Evolutionary conservation across 805 yeast species (phyloP).

Genomic region (Saccharomycopsis sp.): DNA sequence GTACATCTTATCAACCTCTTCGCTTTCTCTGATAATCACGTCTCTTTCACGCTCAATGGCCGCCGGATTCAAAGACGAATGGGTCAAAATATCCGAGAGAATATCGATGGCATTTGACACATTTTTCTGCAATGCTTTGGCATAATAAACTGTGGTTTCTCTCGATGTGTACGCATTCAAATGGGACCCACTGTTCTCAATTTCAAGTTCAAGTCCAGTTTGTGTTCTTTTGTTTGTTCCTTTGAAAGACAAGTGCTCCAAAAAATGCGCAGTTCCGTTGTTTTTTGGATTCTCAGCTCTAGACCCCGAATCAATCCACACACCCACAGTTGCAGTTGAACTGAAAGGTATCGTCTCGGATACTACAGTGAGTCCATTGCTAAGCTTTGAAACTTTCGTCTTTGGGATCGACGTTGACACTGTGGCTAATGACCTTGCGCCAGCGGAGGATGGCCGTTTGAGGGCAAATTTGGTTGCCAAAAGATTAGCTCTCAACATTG

Average conservation of each 20-base stretch:
- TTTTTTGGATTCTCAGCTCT: slow-evolving; percentile 81
- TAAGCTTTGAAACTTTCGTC: slow-evolving; percentile 63
- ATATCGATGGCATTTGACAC: slow-evolving; percentile 84
- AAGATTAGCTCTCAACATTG: not conserved
- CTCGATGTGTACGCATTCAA: slow-evolving; percentile 97
- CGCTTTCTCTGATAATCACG: slow-evolving; percentile 92
- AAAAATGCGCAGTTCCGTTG: slow-evolving; percentile 96
- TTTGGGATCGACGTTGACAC: slow-evolving; percentile 29
- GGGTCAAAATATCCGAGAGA: slow-evolving; percentile 80
- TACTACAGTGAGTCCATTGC: slow-evolving; percentile 95
- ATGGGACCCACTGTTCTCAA: slow-evolving; percentile 95
- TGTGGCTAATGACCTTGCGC: slow-evolving; percentile 21
- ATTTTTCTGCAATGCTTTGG: slow-evolving; percentile 75
- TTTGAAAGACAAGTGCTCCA: slow-evolving; percentile 94
- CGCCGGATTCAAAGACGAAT: slow-evolving; percentile 68
- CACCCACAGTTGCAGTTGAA: slow-evolving; percentile 94
- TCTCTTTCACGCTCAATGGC: slow-evolving; percentile 96
- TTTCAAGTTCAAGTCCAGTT: slow-evolving; percentile 78
- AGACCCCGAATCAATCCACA: slow-evolving; percentile 98
- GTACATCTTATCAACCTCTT: slow-evolving; percentile 96
- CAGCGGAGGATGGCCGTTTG: not conserved
- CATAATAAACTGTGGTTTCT: slow-evolving; percentile 95
- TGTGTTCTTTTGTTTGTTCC: slow-evolving; percentile 84
- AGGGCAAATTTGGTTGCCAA: not conserved
- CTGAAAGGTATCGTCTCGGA: slow-evolving; percentile 82